A percentile compares a stretch with the other conserved stretches of the same genome.
These are phyloP conservation scores for Candida piceae DNA, from an alignment of 805 yeast species.

Conservation along the genomic window DNA sequence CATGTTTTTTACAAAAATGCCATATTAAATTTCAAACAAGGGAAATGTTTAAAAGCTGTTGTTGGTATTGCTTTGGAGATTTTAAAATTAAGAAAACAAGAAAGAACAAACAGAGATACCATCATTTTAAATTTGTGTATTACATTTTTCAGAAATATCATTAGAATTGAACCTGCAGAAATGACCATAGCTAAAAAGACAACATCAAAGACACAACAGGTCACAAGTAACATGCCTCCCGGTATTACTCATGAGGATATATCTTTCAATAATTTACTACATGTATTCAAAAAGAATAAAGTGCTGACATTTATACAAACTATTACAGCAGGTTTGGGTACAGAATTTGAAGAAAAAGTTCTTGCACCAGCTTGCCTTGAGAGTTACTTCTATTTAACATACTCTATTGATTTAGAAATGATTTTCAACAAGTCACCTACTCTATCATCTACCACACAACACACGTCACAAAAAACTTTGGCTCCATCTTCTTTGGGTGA, in stretches of 20 bases:
- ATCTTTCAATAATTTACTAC: slow-evolving; percentile 51
- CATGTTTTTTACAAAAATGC: slow-evolving; percentile 70
- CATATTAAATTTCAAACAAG: slow-evolving; percentile 52
- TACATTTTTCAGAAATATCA: slow-evolving; percentile 70
- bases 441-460: not conserved
- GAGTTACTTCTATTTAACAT: slow-evolving; percentile 56
- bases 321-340: slow-evolving; percentile 57
- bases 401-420: slow-evolving; percentile 45
- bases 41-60: slow-evolving; percentile 62
- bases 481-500: slow-evolving; percentile 38
- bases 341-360: slow-evolving; percentile 55
- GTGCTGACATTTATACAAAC: slow-evolving; percentile 73
- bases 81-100: slow-evolving; percentile 42
- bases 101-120: slow-evolving; percentile 67
- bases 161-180: slow-evolving; percentile 69
- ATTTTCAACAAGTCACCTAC: slow-evolving; percentile 17
- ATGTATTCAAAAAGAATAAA: slow-evolving; percentile 59
- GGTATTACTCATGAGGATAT: slow-evolving; percentile 64
- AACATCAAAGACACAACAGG: slow-evolving; percentile 26
- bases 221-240: slow-evolving; percentile 43
- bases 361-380: slow-evolving; percentile 67
- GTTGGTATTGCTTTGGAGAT: slow-evolving; percentile 64
- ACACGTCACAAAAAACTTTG: slow-evolving; percentile 1
- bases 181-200: slow-evolving; percentile 41
- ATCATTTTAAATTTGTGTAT: slow-evolving; percentile 68